Conservation (phyloP, 805 yeast genomes). For the Ogataea pilisensis region DNA sequence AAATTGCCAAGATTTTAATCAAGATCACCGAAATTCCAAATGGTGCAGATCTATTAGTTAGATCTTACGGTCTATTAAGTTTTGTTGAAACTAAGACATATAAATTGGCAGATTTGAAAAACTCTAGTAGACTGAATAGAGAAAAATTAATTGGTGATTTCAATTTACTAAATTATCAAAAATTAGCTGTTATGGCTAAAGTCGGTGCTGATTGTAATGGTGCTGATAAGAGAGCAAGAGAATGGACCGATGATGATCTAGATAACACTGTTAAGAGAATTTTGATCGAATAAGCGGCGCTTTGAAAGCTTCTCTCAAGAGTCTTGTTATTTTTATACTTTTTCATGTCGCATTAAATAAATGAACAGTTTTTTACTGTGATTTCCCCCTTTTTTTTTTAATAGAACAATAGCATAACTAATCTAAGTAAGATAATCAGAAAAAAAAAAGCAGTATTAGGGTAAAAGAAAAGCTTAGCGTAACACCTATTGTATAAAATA, state of each 20-base stretch:
- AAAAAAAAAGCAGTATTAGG: too few relatives aligned
- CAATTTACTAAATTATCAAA: constrained; percentile 39
- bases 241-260: constrained; percentile 58
- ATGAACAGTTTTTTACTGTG: too few relatives aligned
- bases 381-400: too few relatives aligned
- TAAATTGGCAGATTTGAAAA: not conserved
- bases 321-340: too few relatives aligned
- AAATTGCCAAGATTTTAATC: constrained; percentile 40
- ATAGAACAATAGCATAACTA: too few relatives aligned
- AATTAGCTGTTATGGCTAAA: constrained; percentile 42
- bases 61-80: constrained; percentile 50
- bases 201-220: constrained; percentile 33
- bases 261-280: constrained; percentile 43
- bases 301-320: too few relatives aligned
- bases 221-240: constrained; percentile 50
- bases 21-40: constrained; percentile 48
- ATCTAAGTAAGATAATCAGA: too few relatives aligned
- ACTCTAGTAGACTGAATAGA: constrained; percentile 10
- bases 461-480: not conserved
- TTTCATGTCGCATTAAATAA: too few relatives aligned
- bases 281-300: too few relatives aligned
- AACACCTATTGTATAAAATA: not conserved
- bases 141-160: constrained; percentile 25
- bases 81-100: constrained; percentile 32
- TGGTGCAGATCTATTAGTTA: constrained; percentile 54